These are phyloP conservation scores for Tinospora cordifolia DNA, from an alignment of 164 flowering plant genomes.

Conservation along the genomic window DNA sequence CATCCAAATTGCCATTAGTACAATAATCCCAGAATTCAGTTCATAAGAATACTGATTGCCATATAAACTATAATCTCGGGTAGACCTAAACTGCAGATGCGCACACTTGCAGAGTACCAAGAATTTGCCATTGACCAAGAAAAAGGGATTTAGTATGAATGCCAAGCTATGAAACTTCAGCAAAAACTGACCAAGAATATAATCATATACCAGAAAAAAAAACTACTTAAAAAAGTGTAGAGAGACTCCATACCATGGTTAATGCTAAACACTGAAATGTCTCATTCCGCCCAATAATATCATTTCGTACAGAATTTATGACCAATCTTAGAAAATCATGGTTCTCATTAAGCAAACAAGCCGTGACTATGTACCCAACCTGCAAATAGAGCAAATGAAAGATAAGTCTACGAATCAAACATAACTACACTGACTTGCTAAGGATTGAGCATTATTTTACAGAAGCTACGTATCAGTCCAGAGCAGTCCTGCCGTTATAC, in stretches of 20 bases:
- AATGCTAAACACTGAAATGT: slow-evolving; percentile 97
- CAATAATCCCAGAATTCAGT: too few relatives aligned
- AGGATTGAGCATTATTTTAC: not conserved
- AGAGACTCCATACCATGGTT: slow-evolving; percentile 64
- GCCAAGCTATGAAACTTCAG: not conserved
- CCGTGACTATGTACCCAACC: slow-evolving; percentile 97
- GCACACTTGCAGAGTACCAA: too few relatives aligned
- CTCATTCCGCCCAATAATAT: slow-evolving; percentile 97
- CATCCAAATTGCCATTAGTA: too few relatives aligned
- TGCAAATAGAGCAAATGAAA: slow-evolving; percentile 31
- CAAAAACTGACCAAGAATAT: not conserved
- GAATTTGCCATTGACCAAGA: too few relatives aligned
- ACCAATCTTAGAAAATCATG: slow-evolving; percentile 93
- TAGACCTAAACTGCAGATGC: too few relatives aligned
- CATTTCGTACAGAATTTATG: slow-evolving; percentile 94
- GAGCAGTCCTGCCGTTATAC: not conserved
- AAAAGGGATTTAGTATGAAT: not conserved
- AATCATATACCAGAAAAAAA: not conserved
- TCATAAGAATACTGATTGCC: too few relatives aligned
- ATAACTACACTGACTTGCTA: not conserved
- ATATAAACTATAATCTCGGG: too few relatives aligned
- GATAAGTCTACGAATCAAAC: slow-evolving; percentile 1
- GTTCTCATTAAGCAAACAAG: slow-evolving; percentile 92
- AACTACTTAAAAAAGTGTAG: not conserved
- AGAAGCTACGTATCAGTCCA: not conserved